phyloP scores from a whole-genome alignment of 441 rosid species.

The Erodium trifolium region DNA sequence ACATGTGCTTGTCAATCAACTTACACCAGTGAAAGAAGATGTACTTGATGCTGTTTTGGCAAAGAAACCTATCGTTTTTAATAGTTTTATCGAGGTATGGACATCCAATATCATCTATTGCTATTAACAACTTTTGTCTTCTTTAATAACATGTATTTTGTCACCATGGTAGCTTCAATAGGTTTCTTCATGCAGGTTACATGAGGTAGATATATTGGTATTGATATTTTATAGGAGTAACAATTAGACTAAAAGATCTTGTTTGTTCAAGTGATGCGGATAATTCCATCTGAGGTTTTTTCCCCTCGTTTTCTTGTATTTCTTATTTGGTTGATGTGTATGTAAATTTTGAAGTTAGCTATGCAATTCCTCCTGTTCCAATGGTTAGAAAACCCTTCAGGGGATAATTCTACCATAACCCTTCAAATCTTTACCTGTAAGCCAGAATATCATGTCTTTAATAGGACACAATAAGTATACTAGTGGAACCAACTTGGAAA shows the following conservation, averaged over 20 bases:
- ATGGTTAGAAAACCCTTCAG: not conserved
- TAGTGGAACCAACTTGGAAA: not conserved
- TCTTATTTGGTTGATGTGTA: too few relatives aligned
- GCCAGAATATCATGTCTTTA: not conserved
- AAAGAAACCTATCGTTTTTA: conserved; percentile 43
- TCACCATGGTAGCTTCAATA: not conserved
- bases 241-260: not conserved
- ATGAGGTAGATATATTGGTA: not conserved
- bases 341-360: too few relatives aligned
- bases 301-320: not conserved
- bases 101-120: not conserved
- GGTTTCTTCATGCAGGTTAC: not conserved
- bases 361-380: too few relatives aligned
- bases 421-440: not conserved
- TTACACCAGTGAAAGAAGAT: conserved; percentile 39
- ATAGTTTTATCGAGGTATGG: conserved; percentile 64
- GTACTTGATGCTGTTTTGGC: conserved; percentile 55
- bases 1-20: conserved; percentile 53
- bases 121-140: not conserved
- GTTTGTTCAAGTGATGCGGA: not conserved
- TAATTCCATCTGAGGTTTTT: not conserved
- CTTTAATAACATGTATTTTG: not conserved
- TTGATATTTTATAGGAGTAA: not conserved
- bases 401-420: not conserved
- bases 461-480: not conserved